Conservation (phyloP, 2,329 filamentous ascomycete species). For the Cordyceps javanica region DNA sequence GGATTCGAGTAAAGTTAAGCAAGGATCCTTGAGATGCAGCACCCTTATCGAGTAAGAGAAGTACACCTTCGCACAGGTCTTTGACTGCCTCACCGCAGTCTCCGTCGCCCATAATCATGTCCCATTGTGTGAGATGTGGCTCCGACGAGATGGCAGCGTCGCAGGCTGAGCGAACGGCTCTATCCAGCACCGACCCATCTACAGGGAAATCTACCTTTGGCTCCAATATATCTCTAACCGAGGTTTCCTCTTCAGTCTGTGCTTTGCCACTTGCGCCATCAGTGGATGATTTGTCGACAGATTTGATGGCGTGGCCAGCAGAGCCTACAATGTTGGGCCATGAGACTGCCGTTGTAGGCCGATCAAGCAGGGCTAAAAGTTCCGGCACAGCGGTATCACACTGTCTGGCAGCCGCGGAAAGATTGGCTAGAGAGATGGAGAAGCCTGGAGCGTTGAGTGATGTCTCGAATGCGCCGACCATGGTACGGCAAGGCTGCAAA, state of each 20-base stretch:
- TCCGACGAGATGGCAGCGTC: constrained; percentile 49
- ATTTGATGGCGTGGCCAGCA: no score
- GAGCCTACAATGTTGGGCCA: not conserved
- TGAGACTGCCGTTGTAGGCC: not conserved
- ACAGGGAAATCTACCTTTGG: constrained; percentile 43
- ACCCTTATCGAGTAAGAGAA: constrained; percentile 39
- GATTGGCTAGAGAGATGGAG: constrained; percentile 59
- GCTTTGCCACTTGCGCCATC: not conserved
- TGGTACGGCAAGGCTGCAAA: constrained; percentile 47
- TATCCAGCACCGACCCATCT: constrained; percentile 46
- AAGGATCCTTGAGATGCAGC: constrained; percentile 38
- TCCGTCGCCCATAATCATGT: constrained; percentile 58
- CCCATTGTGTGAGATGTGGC: constrained; percentile 56
- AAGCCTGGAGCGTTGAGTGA: constrained; percentile 68
- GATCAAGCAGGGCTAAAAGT: not conserved
- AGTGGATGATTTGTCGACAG: not conserved
- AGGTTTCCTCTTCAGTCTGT: not conserved
- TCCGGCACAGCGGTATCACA: constrained; percentile 37
- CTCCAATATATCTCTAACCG: constrained; percentile 18
- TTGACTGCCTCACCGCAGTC: constrained; percentile 59
- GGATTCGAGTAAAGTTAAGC: constrained; percentile 37
- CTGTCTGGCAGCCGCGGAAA: constrained; percentile 40
- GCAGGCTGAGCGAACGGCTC: constrained; percentile 49
- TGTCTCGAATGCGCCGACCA: constrained; percentile 61
- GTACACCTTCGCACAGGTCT: constrained; percentile 41